Base-by-base conservation (phyloP, 139 green algal genomes). In the Picochlorum sp. region DNA sequence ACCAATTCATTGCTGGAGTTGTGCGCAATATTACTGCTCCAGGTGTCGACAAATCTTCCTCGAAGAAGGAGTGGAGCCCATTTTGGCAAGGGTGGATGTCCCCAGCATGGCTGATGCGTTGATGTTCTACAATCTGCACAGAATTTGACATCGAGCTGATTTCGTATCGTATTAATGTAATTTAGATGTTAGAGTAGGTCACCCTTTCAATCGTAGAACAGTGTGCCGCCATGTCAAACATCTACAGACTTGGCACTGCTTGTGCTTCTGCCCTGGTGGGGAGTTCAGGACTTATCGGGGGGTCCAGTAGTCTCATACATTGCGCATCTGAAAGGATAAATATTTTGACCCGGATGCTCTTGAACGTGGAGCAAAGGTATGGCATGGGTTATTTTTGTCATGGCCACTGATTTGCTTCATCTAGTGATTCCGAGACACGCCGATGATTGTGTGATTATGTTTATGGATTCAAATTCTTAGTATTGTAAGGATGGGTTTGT, bases 311-410 rank as follows among this genome's bases (percentile, higher is more conserved):
- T 11, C 47, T 54, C 16, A 21, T 54, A 54, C n/a, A 20, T 13
- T 71, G 64, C 21, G 72, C 61, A 21, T 58, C 66, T 9, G 67
- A 76, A 62, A 67, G n/a, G 49, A 64, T 44, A 72, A 73, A 38
- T 68, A 66, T 38, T 97, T 97, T 57, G 94, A 99, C 71, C 92
- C 94, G 7, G 94, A 99, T 66, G 90, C 90, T 15, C 76, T 97
- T 16, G 94, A 99, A 73, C 74, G 94, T 9, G 94, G 90, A 32
- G 94, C 94, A 3, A 96, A 96, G 72, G 61, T 23, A 45, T 8
- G 58, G 15, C 21, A 26, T 32, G 20, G 23, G 8, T 51, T 23
- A 8, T 9, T 65, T 59, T 7, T 52, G 16, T 16, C 18, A 64
- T 15, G 3, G n/a, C 0, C 34, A 13, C 34, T 11, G 34, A 41